phyloP scores from a whole-genome alignment of 2,329 filamentous ascomycete genomes.

The Fusarium pseudonygamai region DNA sequence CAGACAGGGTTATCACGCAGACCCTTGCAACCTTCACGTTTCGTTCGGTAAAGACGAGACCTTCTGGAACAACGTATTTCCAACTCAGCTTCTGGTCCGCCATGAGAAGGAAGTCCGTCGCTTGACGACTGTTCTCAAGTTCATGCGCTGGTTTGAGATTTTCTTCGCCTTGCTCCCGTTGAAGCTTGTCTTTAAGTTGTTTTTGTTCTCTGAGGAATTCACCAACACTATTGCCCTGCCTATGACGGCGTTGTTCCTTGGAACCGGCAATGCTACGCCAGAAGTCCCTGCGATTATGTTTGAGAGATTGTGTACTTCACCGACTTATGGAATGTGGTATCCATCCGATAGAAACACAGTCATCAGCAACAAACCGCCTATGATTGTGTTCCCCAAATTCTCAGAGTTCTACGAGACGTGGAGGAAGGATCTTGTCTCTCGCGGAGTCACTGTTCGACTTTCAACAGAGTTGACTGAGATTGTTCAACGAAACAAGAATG shows the following conservation, averaged over 20 bases:
- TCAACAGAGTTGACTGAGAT: conserved; percentile 23
- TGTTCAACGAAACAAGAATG: conserved; percentile 14
- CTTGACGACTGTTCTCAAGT: conserved; percentile 20
- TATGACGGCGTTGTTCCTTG: conserved; percentile 21
- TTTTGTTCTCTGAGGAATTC: conserved; percentile 24
- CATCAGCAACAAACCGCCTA: conserved; percentile 17
- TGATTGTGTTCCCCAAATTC: conserved; percentile 29
- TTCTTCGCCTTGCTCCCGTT: conserved; percentile 21
- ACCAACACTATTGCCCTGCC: conserved; percentile 25
- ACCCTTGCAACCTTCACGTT: conserved; percentile 21
- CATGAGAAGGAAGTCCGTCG: conserved; percentile 25
- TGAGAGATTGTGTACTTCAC: conserved; percentile 17
- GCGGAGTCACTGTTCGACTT: conserved; percentile 6
- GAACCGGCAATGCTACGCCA: conserved; percentile 24
- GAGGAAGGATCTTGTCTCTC: conserved; percentile 19
- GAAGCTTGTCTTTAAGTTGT: conserved; percentile 12
- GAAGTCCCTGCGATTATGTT: conserved; percentile 27
- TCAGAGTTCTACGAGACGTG: conserved; percentile 21
- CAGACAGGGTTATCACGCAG: conserved; percentile 19
- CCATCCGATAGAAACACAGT: conserved; percentile 15
- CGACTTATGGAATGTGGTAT: conserved; percentile 31
- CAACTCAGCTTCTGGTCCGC: conserved; percentile 1
- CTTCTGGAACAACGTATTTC: conserved; percentile 28
- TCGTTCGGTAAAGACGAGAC: conserved; percentile 25
- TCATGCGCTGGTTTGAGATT: conserved; percentile 30